Evolutionary conservation across 1,284 basidiomycete species (phyloP).

Genomic region (Moesziomyces aphidis): DNA sequence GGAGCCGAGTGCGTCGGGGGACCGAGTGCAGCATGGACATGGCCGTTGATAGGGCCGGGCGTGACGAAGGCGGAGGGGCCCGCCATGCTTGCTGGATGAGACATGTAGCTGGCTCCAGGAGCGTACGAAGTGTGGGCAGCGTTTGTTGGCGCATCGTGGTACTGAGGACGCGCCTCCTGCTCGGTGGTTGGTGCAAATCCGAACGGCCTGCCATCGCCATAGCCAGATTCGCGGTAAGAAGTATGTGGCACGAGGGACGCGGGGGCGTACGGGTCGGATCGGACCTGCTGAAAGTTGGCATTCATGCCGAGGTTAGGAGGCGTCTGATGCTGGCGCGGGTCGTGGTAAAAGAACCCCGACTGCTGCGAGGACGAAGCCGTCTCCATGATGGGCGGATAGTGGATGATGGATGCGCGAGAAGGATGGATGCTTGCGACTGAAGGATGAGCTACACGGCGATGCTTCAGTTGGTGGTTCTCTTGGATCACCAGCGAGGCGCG

Average conservation of each 20-base stretch:
- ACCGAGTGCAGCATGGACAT: neutral
- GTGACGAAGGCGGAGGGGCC: conserved; percentile 5
- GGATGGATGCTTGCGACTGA: neutral
- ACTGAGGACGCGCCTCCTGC: conserved; percentile 15
- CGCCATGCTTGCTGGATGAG: conserved; percentile 18
- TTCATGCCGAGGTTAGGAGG: conserved; percentile 15
- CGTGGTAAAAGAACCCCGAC: conserved; percentile 35
- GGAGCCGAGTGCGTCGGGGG: conserved; percentile 5
- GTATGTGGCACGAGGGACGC: conserved; percentile 17
- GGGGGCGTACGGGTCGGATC: conserved; percentile 15
- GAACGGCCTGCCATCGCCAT: conserved; percentile 18
- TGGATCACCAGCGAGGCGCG: conserved; percentile 1
- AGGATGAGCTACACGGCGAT: conserved; percentile 15
- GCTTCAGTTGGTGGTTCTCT: conserved; percentile 24
- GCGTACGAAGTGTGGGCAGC: conserved; percentile 9
- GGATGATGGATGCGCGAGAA: neutral
- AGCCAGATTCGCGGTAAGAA: conserved; percentile 20
- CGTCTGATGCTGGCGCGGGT: conserved; percentile 28
- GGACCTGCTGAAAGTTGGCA: conserved; percentile 5
- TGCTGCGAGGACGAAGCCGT: conserved; percentile 26
- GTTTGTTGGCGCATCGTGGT: conserved; percentile 7
- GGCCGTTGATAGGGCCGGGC: conserved; percentile 13
- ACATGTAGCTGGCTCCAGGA: conserved; percentile 11
- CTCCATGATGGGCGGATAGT: conserved; percentile 21
- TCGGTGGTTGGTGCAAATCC: conserved; percentile 13